phyloP scores from a whole-genome alignment of 2,329 filamentous ascomycete species.

The Myriosclerotinia scirpicola region DNA sequence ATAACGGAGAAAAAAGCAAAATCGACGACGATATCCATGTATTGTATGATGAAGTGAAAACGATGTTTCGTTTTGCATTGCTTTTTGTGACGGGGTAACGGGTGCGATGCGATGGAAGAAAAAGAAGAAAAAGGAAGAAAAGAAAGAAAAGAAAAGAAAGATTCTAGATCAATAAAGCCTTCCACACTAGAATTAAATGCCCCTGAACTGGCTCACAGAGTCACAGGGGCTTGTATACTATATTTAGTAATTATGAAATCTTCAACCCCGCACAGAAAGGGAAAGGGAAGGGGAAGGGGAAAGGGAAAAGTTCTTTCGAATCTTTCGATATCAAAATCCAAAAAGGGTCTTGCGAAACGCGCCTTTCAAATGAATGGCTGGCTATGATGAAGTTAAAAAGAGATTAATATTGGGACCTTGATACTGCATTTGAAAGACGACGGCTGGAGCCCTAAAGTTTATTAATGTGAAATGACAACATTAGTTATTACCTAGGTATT shows the following conservation, averaged over 20 bases:
- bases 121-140: background rate
- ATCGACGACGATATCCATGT: background rate
- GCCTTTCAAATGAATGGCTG: too few species aligned
- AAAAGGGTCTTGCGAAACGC: too few species aligned
- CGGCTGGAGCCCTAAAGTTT: background rate
- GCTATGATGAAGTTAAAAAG: background rate
- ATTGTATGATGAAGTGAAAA: background rate
- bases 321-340: too few species aligned
- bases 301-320: too few species aligned
- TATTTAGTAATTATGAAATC: background rate
- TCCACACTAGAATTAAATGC: background rate
- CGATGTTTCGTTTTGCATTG: background rate
- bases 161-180: constrained; percentile 7
- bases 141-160: background rate
- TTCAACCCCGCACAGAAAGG: too few species aligned
- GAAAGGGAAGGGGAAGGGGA: too few species aligned
- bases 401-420: background rate
- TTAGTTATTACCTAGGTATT: too few species aligned
- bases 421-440: background rate
- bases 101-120: background rate
- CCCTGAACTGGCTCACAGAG: background rate
- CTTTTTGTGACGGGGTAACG: background rate
- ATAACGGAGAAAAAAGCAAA: background rate
- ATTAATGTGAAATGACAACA: background rate
- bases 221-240: background rate